Base-by-base conservation (phyloP, 768 basidiomycete genomes). In the Mycena latifolia region DNA sequence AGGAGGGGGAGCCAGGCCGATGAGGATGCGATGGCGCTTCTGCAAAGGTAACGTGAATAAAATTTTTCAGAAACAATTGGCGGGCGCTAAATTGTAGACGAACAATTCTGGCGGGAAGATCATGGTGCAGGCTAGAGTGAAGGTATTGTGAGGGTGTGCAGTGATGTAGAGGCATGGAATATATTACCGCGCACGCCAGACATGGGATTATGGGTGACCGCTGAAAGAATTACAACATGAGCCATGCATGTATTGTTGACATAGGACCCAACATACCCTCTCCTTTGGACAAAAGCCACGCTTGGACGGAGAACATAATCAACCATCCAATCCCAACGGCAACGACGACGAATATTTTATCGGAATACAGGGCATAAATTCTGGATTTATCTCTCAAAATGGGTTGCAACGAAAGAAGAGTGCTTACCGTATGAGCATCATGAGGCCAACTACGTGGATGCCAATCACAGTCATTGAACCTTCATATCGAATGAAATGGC, bases 391-490 rank as follows among this genome's bases (percentile, higher is more conserved):
- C n/a, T n/a, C n/a, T n/a, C n/a, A n/a, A n/a, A n/a, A n/a, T n/a
- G n/a, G n/a, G n/a, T n/a, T n/a, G n/a, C n/a, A n/a, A n/a, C n/a
- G n/a, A n/a, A n/a, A n/a, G n/a, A n/a, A n/a, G n/a, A n/a, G n/a
- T n/a, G n/a, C n/a, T n/a, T 54, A 80, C 82, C 88, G 85, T 5
- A 88, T 66, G 25, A 87, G 76, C 88, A 89, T 88, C 87, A 89
- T 88, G 22, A 87, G 65, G 3, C 82, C 86, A 0, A 85, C 83
- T 24, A 85, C 74, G 35, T 82, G 79, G 55, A 89, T 82, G 0
- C 84, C 87, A 17, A 85, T 84, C 53, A 86, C 79, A 0, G 85
- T 85, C 77, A 85, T 87, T 29, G 81, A 71, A 12, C 86, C 86
- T 73, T 88, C 86, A 55, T 81, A 87, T 28, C 82, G 79, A 25